Base-by-base conservation (phyloP, 169 alveolate genomes). In the Plasmodium berghei region DNA sequence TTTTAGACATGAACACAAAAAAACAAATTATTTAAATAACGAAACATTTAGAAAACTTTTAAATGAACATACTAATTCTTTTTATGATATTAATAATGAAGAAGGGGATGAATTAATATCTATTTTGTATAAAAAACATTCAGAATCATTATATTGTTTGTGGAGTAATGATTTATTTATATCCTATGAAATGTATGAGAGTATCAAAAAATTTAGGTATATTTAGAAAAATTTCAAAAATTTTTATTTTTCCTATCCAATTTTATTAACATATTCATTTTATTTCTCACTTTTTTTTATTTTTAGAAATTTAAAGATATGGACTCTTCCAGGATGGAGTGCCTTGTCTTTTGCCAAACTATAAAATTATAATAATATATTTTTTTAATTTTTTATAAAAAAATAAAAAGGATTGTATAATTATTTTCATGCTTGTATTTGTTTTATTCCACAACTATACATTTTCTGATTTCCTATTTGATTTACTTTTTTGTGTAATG, bases 291-390 rank as follows among this genome's bases (percentile, higher is more conserved):
- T 63, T 52, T 55, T 45, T 70, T 48, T 48, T 55, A 56, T 28
- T 24, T 67, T 55, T 54, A 80, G 90, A 10, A 80, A 80, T 46
- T 70, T 80, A 70, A 58, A 80, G 24, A 24, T 80, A 45, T 80
- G 90, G 90, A 80, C 67, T n/a, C 75, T 80, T 42, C 90, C 90
- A 55, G 90, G 90, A 55, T 80, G 90, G 90, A 62, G 90, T 9
- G 90, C 90, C 9, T 58, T 80, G 14, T 80, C 90, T 46, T 63
- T 80, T 1, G 90, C 75, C 24, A 80, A 80, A 46, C 83, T 66
- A 59, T 80, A 48, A 80, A 58, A 9, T 40, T 55, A 22, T 52
- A 14, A 46, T 54, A 28, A 16, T 28, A n/a, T 24, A 9, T 67
- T 52, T 18, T 14, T 16, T 16, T 28, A 16, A 16, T 8, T 14